Evolutionary conservation across 2,329 filamentous ascomycete genomes (phyloP), one percentile per base, ranked within the genome.

Genomic region (Karstenula rhodostoma): DNA sequence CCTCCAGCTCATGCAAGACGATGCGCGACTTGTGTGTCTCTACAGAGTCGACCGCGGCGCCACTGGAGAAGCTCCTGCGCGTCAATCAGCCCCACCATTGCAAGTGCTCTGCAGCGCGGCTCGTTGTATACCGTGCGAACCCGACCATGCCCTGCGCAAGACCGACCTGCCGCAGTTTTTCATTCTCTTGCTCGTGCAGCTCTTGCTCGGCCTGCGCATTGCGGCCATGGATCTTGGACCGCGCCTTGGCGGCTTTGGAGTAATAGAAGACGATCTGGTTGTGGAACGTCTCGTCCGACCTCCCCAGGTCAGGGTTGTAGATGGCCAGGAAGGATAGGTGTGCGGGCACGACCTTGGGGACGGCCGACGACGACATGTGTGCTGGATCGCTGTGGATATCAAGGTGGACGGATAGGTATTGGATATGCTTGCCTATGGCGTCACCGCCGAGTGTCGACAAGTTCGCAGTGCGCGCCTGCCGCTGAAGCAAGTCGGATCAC

Each of bases 111-210:
- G 55, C 44, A 40, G 13, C 37, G 37, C 37, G 37, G 15, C 60
- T 59, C 58, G 52, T 42, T 58, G 54, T 58, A 37, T 79, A 89
- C 86, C 84, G 87, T 67, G 92, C 91, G 80, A 99, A 99, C 75
- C 89, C 91, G 60, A 96, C 90, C 90, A 98, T 97, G 75, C 94
- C 95, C 81, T 99, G 95, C 43, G 95, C 95, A 64, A 99, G 87
- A 40, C 95, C 95, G 75, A 99, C 93, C 82, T 97, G 94, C 66
- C 95, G 87, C 71, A 98, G 82, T 69, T 90, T 90, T 80, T 96
- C 91, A 78, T 98, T 95, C 73, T 89, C 87, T 72, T 93, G 88
- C 66, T 92, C 88, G 7, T 76, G 75, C 60, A 75, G 61, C 29
- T 72, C 65, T 29, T 67, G 55, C 51, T 86, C 81, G 10, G 71